Conservation (phyloP, 2,329 filamentous ascomycete genomes). For the Aspergillus sp. region DNA sequence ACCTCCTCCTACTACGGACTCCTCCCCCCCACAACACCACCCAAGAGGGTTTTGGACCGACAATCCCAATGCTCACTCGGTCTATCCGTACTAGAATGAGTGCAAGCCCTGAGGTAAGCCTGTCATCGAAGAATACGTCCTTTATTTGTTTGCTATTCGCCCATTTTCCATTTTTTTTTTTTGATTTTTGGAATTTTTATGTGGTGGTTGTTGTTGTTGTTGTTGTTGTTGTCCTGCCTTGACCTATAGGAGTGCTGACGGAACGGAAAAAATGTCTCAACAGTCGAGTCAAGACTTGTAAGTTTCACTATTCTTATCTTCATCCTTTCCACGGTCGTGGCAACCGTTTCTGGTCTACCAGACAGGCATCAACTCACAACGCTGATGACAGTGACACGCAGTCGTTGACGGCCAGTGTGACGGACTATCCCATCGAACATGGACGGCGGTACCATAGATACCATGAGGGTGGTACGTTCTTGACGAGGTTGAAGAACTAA, state of each 20-base stretch:
- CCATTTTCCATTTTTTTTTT: not conserved
- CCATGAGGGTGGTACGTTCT: slow-evolving; percentile 36
- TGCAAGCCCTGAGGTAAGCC: slow-evolving; percentile 10
- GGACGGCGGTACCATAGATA: slow-evolving; percentile 40
- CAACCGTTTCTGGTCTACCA: not conserved
- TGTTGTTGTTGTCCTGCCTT: not conserved
- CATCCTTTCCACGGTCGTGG: not conserved
- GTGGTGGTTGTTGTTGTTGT: not conserved
- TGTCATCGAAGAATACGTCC: not conserved
- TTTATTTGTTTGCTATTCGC: not conserved
- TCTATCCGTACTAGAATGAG: slow-evolving; percentile 5
- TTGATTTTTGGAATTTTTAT: not conserved
- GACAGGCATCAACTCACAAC: not conserved
- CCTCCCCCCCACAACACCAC: slow-evolving; percentile 6
- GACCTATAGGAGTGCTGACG: slow-evolving; percentile 12
- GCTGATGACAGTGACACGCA: slow-evolving; percentile 31
- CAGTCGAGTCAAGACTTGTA: slow-evolving; percentile 21
- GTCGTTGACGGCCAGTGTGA: slow-evolving; percentile 38
- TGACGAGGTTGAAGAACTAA: not conserved
- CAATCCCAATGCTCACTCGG: slow-evolving; percentile 3
- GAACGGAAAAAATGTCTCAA: slow-evolving; percentile 15
- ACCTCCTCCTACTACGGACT: not conserved
- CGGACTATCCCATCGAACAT: slow-evolving; percentile 37
- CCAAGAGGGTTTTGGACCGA: slow-evolving; percentile 1
- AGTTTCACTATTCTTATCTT: slow-evolving; percentile 4